Conservation (phyloP, 768 basidiomycete genomes). For the Suillus clintonianus region DNA sequence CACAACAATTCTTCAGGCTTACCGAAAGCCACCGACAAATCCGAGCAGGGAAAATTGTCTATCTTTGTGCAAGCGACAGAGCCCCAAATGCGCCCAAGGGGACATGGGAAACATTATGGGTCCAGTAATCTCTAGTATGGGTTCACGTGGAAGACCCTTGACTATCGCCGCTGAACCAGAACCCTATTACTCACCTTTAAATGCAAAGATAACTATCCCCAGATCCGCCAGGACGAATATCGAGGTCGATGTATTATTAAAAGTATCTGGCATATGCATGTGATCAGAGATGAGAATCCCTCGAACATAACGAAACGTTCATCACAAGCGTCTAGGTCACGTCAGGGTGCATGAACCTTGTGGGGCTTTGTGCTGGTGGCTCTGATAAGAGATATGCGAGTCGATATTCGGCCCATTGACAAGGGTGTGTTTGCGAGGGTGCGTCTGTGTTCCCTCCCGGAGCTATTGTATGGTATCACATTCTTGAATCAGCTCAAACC, state of each 20-base stretch:
- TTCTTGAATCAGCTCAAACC: constrained; percentile 4
- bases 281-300: constrained; percentile 1
- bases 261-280: constrained; percentile 10
- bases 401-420: neutral
- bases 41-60: neutral
- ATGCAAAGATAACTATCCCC: constrained; percentile 12
- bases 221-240: neutral
- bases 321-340: neutral
- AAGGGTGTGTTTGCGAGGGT: neutral
- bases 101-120: constrained; percentile 3
- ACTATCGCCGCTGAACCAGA: constrained; percentile 15
- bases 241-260: neutral
- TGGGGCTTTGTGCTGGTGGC: neutral
- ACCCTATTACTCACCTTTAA: constrained; percentile 19
- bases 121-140: neutral
- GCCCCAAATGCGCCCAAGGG: neutral
- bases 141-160: constrained; percentile 20
- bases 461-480: neutral
- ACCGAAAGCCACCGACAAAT: constrained; percentile 1
- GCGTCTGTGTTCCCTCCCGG: neutral
- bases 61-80: neutral
- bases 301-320: neutral
- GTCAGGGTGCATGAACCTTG: neutral
- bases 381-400: constrained; percentile 1
- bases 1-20: neutral